phyloP scores from a whole-genome alignment of 169 alveolate species.

The Plasmodium sp. region DNA sequence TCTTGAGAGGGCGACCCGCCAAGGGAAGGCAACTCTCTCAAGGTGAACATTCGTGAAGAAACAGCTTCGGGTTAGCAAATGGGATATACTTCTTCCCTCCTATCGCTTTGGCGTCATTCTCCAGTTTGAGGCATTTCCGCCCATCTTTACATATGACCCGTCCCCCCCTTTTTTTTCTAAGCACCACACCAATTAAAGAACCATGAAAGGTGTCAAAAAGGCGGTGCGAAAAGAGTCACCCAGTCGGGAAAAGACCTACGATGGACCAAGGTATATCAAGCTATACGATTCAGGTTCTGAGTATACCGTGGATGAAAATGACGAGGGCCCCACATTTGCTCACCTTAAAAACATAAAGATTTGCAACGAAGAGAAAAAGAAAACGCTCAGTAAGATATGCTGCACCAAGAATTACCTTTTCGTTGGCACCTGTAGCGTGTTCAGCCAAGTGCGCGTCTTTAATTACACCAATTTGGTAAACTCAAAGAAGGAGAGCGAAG shows the following conservation, averaged over 20 bases:
- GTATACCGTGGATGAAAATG: background rate
- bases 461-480: conserved; percentile 38
- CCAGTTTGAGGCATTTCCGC: background rate
- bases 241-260: background rate
- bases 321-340: background rate
- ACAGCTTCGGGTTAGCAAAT: background rate
- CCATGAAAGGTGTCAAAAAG: background rate
- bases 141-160: background rate
- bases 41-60: background rate
- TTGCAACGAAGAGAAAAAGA: conserved; percentile 34
- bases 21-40: background rate
- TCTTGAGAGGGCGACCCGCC: background rate
- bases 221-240: background rate
- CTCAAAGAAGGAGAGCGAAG: conserved; percentile 6
- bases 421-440: conserved; percentile 25
- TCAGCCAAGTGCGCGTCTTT: conserved; percentile 58
- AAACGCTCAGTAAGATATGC: conserved; percentile 44
- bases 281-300: conserved; percentile 34
- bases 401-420: conserved; percentile 58
- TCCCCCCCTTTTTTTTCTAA: background rate
- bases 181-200: background rate
- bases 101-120: background rate
- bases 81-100: background rate
- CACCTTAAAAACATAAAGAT: conserved; percentile 37
- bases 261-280: background rate